Base-by-base conservation (phyloP, 768 basidiomycete species). In the Lactifluus rugatus region DNA sequence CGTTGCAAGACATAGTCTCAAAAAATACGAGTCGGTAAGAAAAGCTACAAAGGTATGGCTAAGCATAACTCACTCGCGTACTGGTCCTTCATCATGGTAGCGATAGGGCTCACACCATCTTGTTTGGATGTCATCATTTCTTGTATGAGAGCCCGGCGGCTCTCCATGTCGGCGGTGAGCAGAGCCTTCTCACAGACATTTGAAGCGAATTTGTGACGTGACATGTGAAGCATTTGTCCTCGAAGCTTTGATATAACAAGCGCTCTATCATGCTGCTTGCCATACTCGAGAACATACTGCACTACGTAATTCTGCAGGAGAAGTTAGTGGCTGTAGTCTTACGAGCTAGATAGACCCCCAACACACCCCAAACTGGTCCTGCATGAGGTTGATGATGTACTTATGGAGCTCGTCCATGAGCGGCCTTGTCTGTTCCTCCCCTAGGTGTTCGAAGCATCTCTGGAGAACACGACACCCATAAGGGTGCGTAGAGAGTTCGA, bases 401-500 rank as follows among this genome's bases (percentile, higher is more conserved):
- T 78, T 76, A 66, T 89, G 87, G 53, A 98, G 72, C 68, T 96
- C 93, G 48, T 93, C 87, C 66, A 96, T 75, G 32, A 98, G 73
- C 0, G 81, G 77, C 52, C 84, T 79, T 0, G 81, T 84, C 46
- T 83, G 80, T 10, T 79, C 78, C 25, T 82, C 78, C 0, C 88
- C 81, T 25, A 95, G 75, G 68, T 91, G 82, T 69, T 95, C 91
- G 52, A 98, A 82, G 68, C 90, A 93, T 56, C 93, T 80, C 70
- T 97, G 95, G 32, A 98, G 78, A 23, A 98, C 95, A 11, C 95
- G 85, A 68, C 95, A 98, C 1, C 94, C 94, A 65, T 91, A 96
- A 0, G 91, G 84, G 68, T 98, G 93, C 0, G 85, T 87, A 1
- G 92, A 81, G 23, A 98, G 75, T 57, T 88, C 84, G 58, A 81